Percentiles rank a stretch among this genome's conserved stretches.
These are phyloP conservation scores for Marchantia polymorpha DNA, from an alignment of 225 moss, liverwort and hornwort species.

Conservation along the genomic window DNA sequence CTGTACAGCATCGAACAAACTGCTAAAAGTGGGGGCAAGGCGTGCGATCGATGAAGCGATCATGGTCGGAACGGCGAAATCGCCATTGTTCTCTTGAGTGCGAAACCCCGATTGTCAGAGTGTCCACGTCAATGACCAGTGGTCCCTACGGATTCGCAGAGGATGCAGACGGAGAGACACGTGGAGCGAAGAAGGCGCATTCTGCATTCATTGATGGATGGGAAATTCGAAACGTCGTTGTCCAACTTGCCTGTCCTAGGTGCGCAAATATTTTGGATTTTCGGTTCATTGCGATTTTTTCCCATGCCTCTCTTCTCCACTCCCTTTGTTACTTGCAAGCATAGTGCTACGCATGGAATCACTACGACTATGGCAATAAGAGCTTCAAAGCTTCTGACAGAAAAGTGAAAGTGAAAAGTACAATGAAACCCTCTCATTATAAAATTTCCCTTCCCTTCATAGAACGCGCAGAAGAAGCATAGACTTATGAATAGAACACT, in stretches of 20 bases:
- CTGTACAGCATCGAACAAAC: neutral
- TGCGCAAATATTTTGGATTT: no score
- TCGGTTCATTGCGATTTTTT: no score
- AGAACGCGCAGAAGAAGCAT: no score
- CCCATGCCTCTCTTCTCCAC: no score
- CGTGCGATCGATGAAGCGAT: neutral
- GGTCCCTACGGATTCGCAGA: neutral
- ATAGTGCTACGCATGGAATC: no score
- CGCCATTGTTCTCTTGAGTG: neutral
- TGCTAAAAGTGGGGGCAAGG: neutral
- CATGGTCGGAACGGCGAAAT: neutral
- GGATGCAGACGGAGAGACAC: neutral
- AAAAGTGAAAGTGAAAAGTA: no score
- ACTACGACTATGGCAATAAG: no score
- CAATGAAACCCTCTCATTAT: no score
- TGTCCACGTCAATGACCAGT: neutral
- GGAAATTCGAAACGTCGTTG: slow-evolving; percentile 6
- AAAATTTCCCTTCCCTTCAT: no score
- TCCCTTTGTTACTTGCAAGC: no score
- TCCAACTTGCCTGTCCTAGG: neutral
- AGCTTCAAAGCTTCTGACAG: no score
- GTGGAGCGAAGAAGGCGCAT: neutral
- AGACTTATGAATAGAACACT: no score
- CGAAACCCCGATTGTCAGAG: neutral
- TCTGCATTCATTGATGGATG: neutral